Percentiles rank a stretch among this genome's conserved stretches.
phyloP scores from a whole-genome alignment of 257 asterid species.

The Fraxinus anomala region DNA sequence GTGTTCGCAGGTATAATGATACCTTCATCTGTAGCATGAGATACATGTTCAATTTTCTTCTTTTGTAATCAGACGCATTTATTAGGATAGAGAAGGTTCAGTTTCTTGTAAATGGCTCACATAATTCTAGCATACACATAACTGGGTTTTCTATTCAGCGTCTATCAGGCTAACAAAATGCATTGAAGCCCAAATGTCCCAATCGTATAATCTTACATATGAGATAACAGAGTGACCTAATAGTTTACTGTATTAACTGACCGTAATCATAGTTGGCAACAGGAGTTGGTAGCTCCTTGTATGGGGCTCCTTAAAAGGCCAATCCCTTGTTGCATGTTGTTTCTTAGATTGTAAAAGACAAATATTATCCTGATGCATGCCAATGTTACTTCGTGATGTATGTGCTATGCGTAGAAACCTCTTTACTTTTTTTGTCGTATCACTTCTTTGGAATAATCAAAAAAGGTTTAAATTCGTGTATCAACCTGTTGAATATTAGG shows the following conservation, averaged over 20 bases:
- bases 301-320: no score
- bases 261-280: neutral
- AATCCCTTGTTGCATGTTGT: neutral
- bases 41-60: neutral
- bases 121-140: neutral
- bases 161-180: no score
- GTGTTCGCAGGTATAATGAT: slow-evolving; percentile 80
- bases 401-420: neutral
- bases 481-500: neutral
- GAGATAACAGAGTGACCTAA: neutral
- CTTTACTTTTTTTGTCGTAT: neutral
- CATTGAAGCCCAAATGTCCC: neutral
- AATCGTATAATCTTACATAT: no score
- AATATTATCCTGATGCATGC: neutral
- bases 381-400: neutral
- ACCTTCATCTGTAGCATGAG: neutral
- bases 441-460: neutral
- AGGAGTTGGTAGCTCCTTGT: neutral
- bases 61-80: neutral
- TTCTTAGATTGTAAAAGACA: neutral
- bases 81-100: neutral
- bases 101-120: neutral
- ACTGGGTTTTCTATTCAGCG: neutral
- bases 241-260: neutral
- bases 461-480: neutral